Evolutionary conservation across 2,329 filamentous ascomycete genomes (phyloP), one percentile per base, ranked within the genome.

Genomic region (Aureobasidium sp.): DNA sequence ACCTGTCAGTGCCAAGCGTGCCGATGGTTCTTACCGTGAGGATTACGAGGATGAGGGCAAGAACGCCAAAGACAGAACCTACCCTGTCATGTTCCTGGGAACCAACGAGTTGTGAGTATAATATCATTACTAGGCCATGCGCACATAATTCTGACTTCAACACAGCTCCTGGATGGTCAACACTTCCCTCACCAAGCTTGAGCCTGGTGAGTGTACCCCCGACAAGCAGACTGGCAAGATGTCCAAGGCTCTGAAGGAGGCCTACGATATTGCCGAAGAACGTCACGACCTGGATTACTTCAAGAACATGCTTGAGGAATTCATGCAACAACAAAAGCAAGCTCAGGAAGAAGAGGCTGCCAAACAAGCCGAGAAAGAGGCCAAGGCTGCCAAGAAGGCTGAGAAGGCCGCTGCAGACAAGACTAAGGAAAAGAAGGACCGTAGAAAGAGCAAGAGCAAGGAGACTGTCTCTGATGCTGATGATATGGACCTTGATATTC

Each of bases 31-130:
- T 44, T 96, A 94, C 74, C 86, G 90, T 59, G 90, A 91, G 63
- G 89, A 93, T 66, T 97, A 90, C 71, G 85, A 86, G 45, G 91
- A 96, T 69, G 92, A 89, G 64, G 93, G 90, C 69, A 94, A 94
- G 79, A 89, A 91, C 67, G 86, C 84, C 45, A 84, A 87, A 64
- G 91, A 97, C 75, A 85, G 93, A 65, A 91, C 89, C 34, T 97
- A 91, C 73, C 90, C 93, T 5, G 86, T 97, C 71, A 97, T 97
- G 93, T 97, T 96, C 73, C 79, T 97, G 55, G 81, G 85, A 66
- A 96, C 92, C 41, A 97, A 97, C 70, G 93, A 97, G 81, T 97
- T 99, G 94, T 99, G 78, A 85, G 93, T 85, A 34, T 21, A 21
- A 4, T 15, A 29, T 57, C 41, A 6, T 21, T 13, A 21, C 27